Base-by-base conservation (phyloP, 768 basidiomycete genomes). In the Basidioascus undulatus region DNA sequence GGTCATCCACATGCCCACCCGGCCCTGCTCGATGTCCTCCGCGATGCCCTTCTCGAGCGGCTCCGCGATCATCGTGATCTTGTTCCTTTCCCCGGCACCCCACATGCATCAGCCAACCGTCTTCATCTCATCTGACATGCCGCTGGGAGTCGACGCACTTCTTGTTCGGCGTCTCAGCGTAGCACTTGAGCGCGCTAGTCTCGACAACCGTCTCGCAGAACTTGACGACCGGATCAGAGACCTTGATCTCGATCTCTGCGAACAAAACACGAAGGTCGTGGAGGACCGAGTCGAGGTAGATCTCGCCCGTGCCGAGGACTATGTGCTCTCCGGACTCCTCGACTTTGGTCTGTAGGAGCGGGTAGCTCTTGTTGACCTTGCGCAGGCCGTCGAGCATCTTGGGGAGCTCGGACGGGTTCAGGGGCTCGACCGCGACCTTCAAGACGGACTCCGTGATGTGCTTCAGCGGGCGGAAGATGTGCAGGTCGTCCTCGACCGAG, bases 181-280 rank as follows among this genome's bases (percentile, higher is more conserved):
- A 98, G 55, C 89, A 96, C 61, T 96, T 98, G 47, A 98, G 61
- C 4, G 89, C 92, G 49, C 80, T 84, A 25, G 89, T 96, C 65
- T 98, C 92, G 49, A 94, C 64, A 18, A 96, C 89, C 2, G 92
- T 98, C 63, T 98, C 92, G 55, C 82, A 80, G 63, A 98, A 98
- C 55, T 84, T 83, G 13, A 86, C 89, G 30, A 96, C 86, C 2
- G 92, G 92, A 63, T 98, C 92, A 19, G 89, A 96, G 12, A 96
- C 86, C 65, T 98, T 98, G 67, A 98, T 94, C 66, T 98, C 92
- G 50, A 96, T 92, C 64, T 98, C 92, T 24, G 86, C 74, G 62
- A 89, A 98, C 45, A 96, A 54, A 45, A 68, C 71, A 46, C 92
- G 67, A 38, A 98, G 61, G 59, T 98, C 92, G 53, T 98, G 89